Conservation (phyloP, 2,329 filamentous ascomycete species). For the Paracoccidioides brasiliensis region DNA sequence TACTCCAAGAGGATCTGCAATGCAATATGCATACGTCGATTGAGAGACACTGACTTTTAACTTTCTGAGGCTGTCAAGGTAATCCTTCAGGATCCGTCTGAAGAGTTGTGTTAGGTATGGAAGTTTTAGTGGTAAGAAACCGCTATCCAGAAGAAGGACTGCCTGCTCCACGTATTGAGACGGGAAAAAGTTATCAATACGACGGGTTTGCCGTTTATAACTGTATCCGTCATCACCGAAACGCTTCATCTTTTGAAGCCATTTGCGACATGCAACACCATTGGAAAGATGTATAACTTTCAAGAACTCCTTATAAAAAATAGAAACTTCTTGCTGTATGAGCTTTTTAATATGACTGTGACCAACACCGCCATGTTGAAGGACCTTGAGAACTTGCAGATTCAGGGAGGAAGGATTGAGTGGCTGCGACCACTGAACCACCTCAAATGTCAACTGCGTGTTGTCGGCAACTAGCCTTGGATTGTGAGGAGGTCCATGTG, state of each 20-base stretch:
- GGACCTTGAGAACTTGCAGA: conserved; percentile 42
- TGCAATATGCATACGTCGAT: conserved; percentile 43
- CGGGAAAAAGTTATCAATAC: conserved; percentile 24
- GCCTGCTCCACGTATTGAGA: conserved; percentile 22
- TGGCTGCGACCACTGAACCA: conserved; percentile 36
- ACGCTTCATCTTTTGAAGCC: conserved; percentile 11
- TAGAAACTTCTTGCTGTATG: conserved; percentile 23
- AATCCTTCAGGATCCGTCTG: conserved; percentile 24
- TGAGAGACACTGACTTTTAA: conserved; percentile 37
- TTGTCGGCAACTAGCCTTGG: conserved; percentile 22
- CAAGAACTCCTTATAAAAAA: conserved; percentile 23
- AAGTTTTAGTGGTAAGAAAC: conserved; percentile 34
- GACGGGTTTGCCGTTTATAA: conserved; percentile 9
- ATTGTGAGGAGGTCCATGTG: conserved; percentile 25
- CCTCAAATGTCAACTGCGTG: conserved; percentile 43
- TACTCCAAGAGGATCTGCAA: conserved; percentile 42
- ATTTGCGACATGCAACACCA: conserved; percentile 20
- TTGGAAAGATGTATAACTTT: conserved; percentile 24
- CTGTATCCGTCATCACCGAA: background rate
- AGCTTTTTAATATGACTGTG: conserved; percentile 32
- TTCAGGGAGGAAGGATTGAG: conserved; percentile 38
- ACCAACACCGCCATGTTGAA: conserved; percentile 40
- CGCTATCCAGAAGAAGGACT: conserved; percentile 29
- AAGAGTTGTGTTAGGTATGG: conserved; percentile 31
- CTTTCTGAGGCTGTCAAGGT: conserved; percentile 34